Evolutionary conservation across 352 stramenopile genomes (phyloP), one percentile per base, ranked within the genome.

Genomic region (Blastocystis sp.): DNA sequence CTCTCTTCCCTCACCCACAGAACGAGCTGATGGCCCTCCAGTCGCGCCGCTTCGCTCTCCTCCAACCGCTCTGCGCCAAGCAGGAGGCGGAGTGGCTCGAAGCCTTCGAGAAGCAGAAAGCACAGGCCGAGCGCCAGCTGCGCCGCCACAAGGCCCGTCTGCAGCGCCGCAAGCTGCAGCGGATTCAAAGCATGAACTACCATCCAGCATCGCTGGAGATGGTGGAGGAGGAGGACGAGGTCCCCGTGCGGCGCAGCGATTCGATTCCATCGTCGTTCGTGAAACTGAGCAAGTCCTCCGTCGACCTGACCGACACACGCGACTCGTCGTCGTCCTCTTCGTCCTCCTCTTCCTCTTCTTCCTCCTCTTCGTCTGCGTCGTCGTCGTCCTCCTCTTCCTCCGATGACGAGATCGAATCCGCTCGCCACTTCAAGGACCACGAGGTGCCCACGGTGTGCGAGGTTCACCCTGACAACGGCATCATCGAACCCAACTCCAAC

Each of bases 31-130:
- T 14, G 4, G 9, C 38, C 9, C 74, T 84, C 40, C 74, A 84
- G 53, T 3, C 65, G 21, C 19, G 61, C 40, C 74, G 74, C 40
- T 52, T 59, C 21, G 19, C 65, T 11, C 2, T 38, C 3, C 38
- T 69, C 23, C 21, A 67, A 14, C 52, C 59, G 38, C 19, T 52
- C 21, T 28, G 56, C 1, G 41, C 40, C 14, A 53, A 84, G 38
- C 38, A 62, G 40, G 34, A 28, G 41, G 90, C 91, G n/a, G 91
- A 93, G 43, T 90, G 90, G 43, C 91, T 90, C 40, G 93, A 91
- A 74, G 92, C 92, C 66, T 89, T 93, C 80, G 78, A 84, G 10
- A 90, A 93, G 76, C 88, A 93, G 23, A 82, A 90, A 34, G 65
- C 89, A 62, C 90, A 92, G 61, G 89, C 88, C 2, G 89, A 89